Evolutionary conservation across 2,329 filamentous ascomycete genomes (phyloP).

Genomic region (Penicillium sp.): DNA sequence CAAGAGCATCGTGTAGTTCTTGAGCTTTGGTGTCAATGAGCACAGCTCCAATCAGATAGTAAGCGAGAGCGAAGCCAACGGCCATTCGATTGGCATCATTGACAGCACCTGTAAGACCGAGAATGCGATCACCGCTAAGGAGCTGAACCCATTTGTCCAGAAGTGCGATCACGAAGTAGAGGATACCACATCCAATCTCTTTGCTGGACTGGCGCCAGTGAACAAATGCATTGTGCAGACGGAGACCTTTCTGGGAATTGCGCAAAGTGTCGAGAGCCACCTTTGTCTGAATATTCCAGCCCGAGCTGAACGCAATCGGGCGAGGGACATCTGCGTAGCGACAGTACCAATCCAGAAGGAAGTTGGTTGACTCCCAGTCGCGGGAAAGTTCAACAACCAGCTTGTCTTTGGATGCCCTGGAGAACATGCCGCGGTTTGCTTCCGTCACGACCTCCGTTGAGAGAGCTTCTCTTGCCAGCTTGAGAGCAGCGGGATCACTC

Average conservation of each 20-base stretch:
- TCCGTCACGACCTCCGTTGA: constrained; percentile 50
- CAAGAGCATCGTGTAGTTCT: constrained; percentile 50
- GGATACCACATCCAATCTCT: constrained; percentile 56
- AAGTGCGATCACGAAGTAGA: constrained; percentile 58
- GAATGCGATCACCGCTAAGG: constrained; percentile 46
- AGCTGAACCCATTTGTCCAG: constrained; percentile 59
- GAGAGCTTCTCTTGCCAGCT: constrained; percentile 50
- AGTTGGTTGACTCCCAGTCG: constrained; percentile 56
- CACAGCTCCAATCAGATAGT: constrained; percentile 60
- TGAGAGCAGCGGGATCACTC: constrained; percentile 53
- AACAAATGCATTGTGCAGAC: constrained; percentile 59
- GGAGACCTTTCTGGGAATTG: constrained; percentile 57
- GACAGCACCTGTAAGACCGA: constrained; percentile 41
- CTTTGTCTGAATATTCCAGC: constrained; percentile 61
- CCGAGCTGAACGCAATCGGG: constrained; percentile 58
- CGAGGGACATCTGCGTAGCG: constrained; percentile 49
- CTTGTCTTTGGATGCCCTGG: constrained; percentile 45
- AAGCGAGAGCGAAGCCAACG: constrained; percentile 59
- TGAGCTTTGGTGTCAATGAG: constrained; percentile 59
- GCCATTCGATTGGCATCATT: constrained; percentile 47
- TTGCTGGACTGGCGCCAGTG: constrained; percentile 60
- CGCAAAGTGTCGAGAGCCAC: constrained; percentile 56
- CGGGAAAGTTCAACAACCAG: constrained; percentile 54
- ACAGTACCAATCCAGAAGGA: constrained; percentile 58
- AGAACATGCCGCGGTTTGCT: constrained; percentile 45